Conservation (phyloP, 768 basidiomycete species). For the Scleroderma citrinum region DNA sequence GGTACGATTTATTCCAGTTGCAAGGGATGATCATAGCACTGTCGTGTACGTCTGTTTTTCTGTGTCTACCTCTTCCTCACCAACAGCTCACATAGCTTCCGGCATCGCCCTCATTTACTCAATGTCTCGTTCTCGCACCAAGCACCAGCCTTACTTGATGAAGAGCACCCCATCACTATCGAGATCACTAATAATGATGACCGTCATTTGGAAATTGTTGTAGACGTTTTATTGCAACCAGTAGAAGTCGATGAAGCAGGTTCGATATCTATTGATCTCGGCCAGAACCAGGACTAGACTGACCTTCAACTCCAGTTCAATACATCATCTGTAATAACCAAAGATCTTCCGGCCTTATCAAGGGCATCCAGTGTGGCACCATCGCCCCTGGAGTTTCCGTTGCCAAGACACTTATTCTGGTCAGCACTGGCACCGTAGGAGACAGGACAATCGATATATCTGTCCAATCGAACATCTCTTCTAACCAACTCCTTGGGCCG, state of each 20-base stretch:
- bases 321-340: slow-evolving; percentile 56
- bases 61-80: background rate
- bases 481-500: slow-evolving; percentile 2
- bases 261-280: slow-evolving; percentile 26
- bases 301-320: slow-evolving; percentile 39
- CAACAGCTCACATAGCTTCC: slow-evolving; percentile 39
- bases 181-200: slow-evolving; percentile 69
- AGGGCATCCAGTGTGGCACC: slow-evolving; percentile 61
- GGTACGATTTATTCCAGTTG: slow-evolving; percentile 46
- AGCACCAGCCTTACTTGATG: slow-evolving; percentile 72
- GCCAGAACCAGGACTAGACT: background rate
- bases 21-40: slow-evolving; percentile 39
- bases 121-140: slow-evolving; percentile 51
- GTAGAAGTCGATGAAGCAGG: slow-evolving; percentile 69
- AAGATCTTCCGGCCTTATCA: slow-evolving; percentile 66
- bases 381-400: slow-evolving; percentile 53
- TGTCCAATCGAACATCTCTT: slow-evolving; percentile 49
- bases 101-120: slow-evolving; percentile 56
- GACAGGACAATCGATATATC: slow-evolving; percentile 79
- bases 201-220: slow-evolving; percentile 55
- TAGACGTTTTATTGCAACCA: slow-evolving; percentile 79
- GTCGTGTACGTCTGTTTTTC: slow-evolving; percentile 38
- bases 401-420: slow-evolving; percentile 58
- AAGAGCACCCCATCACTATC: slow-evolving; percentile 70
- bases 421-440: slow-evolving; percentile 56